Conservation (phyloP, 331 rosid genomes). For the Rosa hybrid region DNA sequence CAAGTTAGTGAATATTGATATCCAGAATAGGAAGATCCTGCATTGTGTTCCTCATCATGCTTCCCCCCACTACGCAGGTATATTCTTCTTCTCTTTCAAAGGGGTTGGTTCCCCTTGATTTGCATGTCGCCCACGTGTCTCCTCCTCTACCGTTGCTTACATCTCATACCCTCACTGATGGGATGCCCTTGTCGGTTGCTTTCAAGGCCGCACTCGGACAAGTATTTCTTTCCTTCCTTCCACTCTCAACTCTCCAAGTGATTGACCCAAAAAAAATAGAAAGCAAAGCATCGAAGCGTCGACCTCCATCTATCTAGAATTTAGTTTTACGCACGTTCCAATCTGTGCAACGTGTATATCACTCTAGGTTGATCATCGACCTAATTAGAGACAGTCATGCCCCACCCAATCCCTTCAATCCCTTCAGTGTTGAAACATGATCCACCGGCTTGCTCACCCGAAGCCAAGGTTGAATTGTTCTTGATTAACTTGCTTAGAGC, state of each 20-base stretch:
- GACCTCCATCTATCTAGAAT: background rate
- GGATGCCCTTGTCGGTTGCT: conserved; percentile 52
- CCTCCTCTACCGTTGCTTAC: conserved; percentile 45
- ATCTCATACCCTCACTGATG: conserved; percentile 34
- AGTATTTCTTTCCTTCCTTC: conserved; percentile 11
- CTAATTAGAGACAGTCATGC: background rate
- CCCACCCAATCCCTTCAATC: background rate
- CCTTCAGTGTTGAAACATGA: background rate
- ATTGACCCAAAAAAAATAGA: background rate
- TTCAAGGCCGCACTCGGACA: conserved; percentile 54
- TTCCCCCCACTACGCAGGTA: conserved; percentile 64
- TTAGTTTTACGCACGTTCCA: background rate
- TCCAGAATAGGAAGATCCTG: conserved; percentile 2
- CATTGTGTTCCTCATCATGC: conserved; percentile 52
- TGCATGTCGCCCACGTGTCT: conserved; percentile 82
- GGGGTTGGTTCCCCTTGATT: conserved; percentile 28
- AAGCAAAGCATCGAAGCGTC: background rate
- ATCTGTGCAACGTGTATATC: background rate
- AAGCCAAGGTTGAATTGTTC: background rate
- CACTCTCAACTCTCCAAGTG: conserved; percentile 5
- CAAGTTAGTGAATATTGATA: background rate
- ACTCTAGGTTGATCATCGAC: background rate
- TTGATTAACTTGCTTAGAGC: background rate
- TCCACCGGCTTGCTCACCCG: background rate
- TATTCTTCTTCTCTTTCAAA: conserved; percentile 43